phyloP scores from a whole-genome alignment of 805 yeast genomes.

The Pichia cabralensis region DNA sequence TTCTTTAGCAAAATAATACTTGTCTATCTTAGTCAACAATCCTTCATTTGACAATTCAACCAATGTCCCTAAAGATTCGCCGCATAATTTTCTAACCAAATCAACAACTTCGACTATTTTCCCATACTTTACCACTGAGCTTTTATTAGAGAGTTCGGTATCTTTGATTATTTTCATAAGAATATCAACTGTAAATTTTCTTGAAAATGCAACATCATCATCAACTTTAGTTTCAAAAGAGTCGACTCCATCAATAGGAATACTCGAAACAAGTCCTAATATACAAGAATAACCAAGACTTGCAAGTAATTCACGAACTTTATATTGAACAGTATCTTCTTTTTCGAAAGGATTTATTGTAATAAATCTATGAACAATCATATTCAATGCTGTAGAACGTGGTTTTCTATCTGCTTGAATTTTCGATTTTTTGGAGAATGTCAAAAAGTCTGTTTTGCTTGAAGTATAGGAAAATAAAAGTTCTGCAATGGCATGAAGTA shows the following conservation, averaged over 20 bases:
- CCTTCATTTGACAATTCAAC: constrained; percentile 33
- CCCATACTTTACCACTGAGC: constrained; percentile 39
- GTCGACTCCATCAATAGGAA: constrained; percentile 39
- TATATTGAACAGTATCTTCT: constrained; percentile 26
- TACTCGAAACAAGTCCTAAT: constrained; percentile 50
- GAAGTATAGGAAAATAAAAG: constrained; percentile 68
- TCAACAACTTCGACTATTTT: constrained; percentile 46
- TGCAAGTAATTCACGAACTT: constrained; percentile 49
- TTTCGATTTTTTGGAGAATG: constrained; percentile 53
- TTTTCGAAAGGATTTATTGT: constrained; percentile 39
- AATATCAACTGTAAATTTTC: constrained; percentile 66
- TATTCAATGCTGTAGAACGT: constrained; percentile 65
- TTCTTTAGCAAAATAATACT: constrained; percentile 51
- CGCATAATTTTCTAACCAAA: constrained; percentile 34
- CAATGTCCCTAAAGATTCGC: constrained; percentile 28
- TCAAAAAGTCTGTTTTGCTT: constrained; percentile 71
- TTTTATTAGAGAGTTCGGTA: constrained; percentile 26
- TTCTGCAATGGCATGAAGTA: constrained; percentile 61
- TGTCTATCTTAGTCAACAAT: constrained; percentile 45
- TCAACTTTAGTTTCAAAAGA: constrained; percentile 44
- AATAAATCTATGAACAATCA: constrained; percentile 65
- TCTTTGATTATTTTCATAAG: constrained; percentile 54
- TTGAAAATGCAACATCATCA: constrained; percentile 59
- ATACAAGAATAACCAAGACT: constrained; percentile 53
- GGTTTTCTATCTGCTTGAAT: constrained; percentile 43